Conservation (phyloP, 2,329 filamentous ascomycete species). For the Samsoniella hepiali region DNA sequence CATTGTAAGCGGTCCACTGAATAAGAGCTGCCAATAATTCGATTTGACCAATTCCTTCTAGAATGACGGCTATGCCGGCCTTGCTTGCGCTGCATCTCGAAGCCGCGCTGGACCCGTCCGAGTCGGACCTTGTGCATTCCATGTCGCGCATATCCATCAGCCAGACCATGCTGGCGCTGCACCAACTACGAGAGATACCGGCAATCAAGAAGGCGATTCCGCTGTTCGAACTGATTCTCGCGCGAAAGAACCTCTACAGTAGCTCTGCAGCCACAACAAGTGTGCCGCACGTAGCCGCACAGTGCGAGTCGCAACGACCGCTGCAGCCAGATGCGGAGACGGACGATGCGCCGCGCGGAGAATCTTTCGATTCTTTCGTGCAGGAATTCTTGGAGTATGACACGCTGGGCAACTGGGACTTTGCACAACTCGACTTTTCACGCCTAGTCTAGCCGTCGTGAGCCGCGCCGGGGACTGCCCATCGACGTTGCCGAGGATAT, state of each 20-base stretch:
- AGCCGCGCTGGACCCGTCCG: not conserved
- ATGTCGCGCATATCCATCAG: conserved; percentile 17
- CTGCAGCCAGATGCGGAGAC: not conserved
- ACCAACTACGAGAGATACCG: conserved; percentile 7
- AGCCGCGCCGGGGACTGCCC: no score
- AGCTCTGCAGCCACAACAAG: not conserved
- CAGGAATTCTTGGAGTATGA: conserved; percentile 4
- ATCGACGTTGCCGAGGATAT: no score
- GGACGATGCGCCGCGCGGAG: not conserved
- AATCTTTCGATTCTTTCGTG: not conserved
- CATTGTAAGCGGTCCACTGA: not conserved
- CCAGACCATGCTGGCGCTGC: conserved; percentile 15
- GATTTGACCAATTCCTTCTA: not conserved
- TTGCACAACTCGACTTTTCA: conserved; percentile 3
- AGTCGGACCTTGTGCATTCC: conserved; percentile 7
- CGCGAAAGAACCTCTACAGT: not conserved
- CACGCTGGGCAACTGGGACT: not conserved
- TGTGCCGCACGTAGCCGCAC: not conserved
- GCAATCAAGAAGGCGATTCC: conserved; percentile 13
- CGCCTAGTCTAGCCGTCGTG: not conserved
- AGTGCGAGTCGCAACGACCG: not conserved
- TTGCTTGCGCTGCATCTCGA: conserved; percentile 13
- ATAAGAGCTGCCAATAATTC: not conserved
- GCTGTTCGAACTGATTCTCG: conserved; percentile 2
- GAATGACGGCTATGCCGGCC: conserved; percentile 11